Evolutionary conservation across 768 basidiomycete genomes (phyloP), one percentile per base, ranked within the genome.

Genomic region (Galerina sulciceps): DNA sequence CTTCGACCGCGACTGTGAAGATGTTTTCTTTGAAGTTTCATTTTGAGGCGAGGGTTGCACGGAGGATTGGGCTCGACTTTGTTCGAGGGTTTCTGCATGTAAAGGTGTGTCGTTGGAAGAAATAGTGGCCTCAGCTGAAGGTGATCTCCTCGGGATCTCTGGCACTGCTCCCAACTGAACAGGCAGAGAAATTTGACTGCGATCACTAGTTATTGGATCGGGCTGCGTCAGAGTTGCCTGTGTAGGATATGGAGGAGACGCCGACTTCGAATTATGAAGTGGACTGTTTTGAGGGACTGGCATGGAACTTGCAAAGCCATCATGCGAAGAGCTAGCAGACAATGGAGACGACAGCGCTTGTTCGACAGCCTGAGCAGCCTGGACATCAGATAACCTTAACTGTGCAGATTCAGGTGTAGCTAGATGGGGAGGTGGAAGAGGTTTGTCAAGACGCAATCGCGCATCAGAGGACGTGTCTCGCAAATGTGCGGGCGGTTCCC

Each of bases 351-450:
- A 48, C 36, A 62, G 46, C 9, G 62, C 56, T 45, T 60, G 45
- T 49, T 66, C 65, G 6, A 43, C 20, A 22, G 49, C 36, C 37
- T 64, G 50, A 17, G 62, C 60, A 26, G 60, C 61, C 14, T 61
- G 54, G 8, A 67, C 44, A 8, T 63, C 64, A 43, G 62, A 60
- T 40, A 70, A 59, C 20, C 57, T 65, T 26, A 70, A 40, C 15
- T 57, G 57, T 23, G 69, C 67, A 40, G 61, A 58, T 11, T 66
- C 57, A 4, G 69, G 66, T 10, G 61, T 67, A 13, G 54, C 63
- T 46, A 64, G 38, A 57, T 66, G 67, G 23, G 69, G 67, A 43
- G 61, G 63, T 41, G 69, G 69, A n/a, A 70, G 50, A 17, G 69
- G 69, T 53, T 70, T 70, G 34, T 70, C 69, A 17, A 63, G 38